A percentile compares a stretch with the other conserved stretches of the same genome.
phyloP scores from a whole-genome alignment of 2,329 filamentous ascomycete species.

The Phaeosphaeriaceae sp. region DNA sequence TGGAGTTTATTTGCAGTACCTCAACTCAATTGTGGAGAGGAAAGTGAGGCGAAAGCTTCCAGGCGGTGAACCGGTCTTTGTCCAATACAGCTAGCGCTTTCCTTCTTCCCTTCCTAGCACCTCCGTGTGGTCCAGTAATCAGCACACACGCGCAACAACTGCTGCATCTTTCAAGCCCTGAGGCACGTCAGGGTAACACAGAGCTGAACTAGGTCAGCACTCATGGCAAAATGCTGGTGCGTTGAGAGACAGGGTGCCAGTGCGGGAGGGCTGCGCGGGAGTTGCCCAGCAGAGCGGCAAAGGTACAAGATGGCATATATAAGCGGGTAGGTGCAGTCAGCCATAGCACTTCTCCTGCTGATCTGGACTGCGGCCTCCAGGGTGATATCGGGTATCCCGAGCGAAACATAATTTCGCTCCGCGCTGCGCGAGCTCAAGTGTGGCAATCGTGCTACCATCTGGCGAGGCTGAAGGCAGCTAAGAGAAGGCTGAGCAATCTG shows the following conservation, averaged over 20 bases:
- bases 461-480: constrained; percentile 18
- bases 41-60: constrained; percentile 29
- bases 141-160: constrained; percentile 24
- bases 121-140: constrained; percentile 22
- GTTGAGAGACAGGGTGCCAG: not conserved
- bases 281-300: not conserved
- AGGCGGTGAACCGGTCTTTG: constrained; percentile 10
- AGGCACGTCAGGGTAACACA: constrained; percentile 11
- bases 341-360: not conserved
- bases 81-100: constrained; percentile 11
- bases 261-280: not conserved
- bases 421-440: constrained; percentile 6
- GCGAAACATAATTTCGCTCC: not conserved
- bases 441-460: constrained; percentile 11
- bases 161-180: constrained; percentile 20
- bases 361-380: not conserved
- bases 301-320: constrained; percentile 3
- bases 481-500: constrained; percentile 21
- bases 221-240: constrained; percentile 13
- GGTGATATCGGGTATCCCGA: not conserved
- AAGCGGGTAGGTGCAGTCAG: not conserved
- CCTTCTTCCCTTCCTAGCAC: constrained; percentile 10
- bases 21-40: not conserved
- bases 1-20: not conserved
- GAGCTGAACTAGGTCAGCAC: constrained; percentile 4